Base-by-base conservation (phyloP, 345 rosid species). In the Populus davidiana region DNA sequence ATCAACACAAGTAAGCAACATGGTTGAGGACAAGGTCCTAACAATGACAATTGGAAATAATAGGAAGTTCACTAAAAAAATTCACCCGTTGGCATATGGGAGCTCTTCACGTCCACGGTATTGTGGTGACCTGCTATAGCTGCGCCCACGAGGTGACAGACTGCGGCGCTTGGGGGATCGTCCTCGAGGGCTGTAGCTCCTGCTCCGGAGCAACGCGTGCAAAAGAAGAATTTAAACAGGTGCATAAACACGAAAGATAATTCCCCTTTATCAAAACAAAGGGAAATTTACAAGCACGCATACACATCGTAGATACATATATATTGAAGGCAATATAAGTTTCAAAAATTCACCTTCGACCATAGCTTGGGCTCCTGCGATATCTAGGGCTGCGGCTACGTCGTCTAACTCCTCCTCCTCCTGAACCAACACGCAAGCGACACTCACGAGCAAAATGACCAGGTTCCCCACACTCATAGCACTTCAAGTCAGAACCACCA, bases 381-480 rank as follows among this genome's bases (percentile, higher is more conserved):
- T 91, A 91, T 81, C 93, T 84, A 54, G 98, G 96, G 80, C 95
- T 91, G 77, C 90, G 96, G 80, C 98, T 91, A 0, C 94, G 90
- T 14, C 91, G 89, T 77, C 93, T 88, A 77, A 96, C 79, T 23
- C 52, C 56, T 9, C 56, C 72, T 39, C 72, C 72, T 7, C 70
- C 97, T 0, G 89, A 63, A 39, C 94, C 93, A 87, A 87, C 92
- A 43, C 94, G 98, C 36, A 56, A 70, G 49, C 91, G 90, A 67
- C 98, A 93, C 81, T 93, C 98, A 79, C 98, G 94, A 5, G 98
- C 96, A 87, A 93, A 93, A 78, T 93, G 98, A 68, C 98, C 98
- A 72, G 94, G 87, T 86, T 93, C 98, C 20, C 96, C 96, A 74
- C 98, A 93, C 75, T 93, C 98, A 75, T 91, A 93, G 82, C 98